Percentiles rank a stretch among this genome's conserved stretches.
These are phyloP conservation scores for Cercospora berteroae DNA, from an alignment of 2,329 filamentous ascomycete genomes.

Conservation along the genomic window DNA sequence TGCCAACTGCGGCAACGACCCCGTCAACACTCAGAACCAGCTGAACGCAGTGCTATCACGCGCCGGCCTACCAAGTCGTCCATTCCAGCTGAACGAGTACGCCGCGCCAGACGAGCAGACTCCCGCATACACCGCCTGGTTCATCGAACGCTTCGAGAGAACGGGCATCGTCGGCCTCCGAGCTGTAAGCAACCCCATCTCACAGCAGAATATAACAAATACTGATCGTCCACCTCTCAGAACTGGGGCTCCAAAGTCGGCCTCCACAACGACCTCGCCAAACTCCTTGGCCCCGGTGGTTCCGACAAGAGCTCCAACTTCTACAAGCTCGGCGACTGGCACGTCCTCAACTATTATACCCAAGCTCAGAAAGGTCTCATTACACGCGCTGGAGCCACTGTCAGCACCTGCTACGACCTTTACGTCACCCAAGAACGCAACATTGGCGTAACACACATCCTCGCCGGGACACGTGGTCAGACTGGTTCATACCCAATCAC, in stretches of 20 bases:
- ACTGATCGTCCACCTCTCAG: background rate
- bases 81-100: background rate
- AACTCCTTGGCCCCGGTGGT: background rate
- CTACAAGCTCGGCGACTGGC: background rate
- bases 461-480: background rate
- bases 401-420: background rate
- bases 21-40: background rate
- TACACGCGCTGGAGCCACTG: background rate
- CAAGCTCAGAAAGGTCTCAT: background rate
- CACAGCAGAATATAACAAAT: background rate
- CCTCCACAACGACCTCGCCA: slow-evolving; percentile 1
- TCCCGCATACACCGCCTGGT: background rate
- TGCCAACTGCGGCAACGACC: background rate
- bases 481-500: background rate
- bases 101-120: background rate
- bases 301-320: background rate
- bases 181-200: background rate
- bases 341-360: slow-evolving; percentile 1
- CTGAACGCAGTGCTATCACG: background rate
- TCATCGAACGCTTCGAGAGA: background rate
- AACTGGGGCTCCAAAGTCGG: slow-evolving; percentile 1
- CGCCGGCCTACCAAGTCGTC: background rate
- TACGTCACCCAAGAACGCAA: background rate
- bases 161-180: background rate
- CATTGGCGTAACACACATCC: background rate